Evolutionary conservation across 495 filamentous ascomycete species (phyloP), one percentile per base, ranked within the genome.

Genomic region (Penicillium arizonense): DNA sequence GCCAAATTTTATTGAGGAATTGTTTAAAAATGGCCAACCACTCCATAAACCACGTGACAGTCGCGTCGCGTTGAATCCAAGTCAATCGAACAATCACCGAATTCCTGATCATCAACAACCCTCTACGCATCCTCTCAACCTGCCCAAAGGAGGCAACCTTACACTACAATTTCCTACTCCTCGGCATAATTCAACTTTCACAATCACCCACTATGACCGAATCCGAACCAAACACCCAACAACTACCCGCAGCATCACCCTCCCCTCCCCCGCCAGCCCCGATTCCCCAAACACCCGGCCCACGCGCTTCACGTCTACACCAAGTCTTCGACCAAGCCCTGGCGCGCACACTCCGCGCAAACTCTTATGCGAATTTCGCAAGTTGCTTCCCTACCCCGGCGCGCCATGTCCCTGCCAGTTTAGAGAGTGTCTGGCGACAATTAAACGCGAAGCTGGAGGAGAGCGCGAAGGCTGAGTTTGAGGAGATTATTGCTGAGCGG

Each of bases 351-450:
- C 78, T 95, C 5, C 80, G 78, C 50, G 86, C 87, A 54, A 84
- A 90, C 67, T 84, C 78, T 33, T 89, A 87, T 66, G 76, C 78
- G 41, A 91, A 90, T 63, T 96, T 98, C 63, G 79, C 86, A 0
- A 76, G 85, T 18, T 98, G 94, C 67, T 98, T 96, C 68, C 94
- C 94, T 0, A 92, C 89, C 3, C 80, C 90, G 7, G 87, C 91
- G 18, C 71, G 73, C 53, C 70, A 86, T 58, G 87, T 86, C 26
- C 86, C 89, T 1, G 85, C 79, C 4, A 80, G 81, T 18, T 59
- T 95, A 53, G 77, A 81, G 63, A 77, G 74, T 18, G 82, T 90
- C 43, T 89, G 89, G 81, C 67, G 76, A 57, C 82, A 86, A 69
- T 79, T 93, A 73, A 82, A 88, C 35, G 81, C 79, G 44, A 76